Evolutionary conservation across 192 early-diverging fungal species (phyloP).

Genomic region (Coemansia sp.): DNA sequence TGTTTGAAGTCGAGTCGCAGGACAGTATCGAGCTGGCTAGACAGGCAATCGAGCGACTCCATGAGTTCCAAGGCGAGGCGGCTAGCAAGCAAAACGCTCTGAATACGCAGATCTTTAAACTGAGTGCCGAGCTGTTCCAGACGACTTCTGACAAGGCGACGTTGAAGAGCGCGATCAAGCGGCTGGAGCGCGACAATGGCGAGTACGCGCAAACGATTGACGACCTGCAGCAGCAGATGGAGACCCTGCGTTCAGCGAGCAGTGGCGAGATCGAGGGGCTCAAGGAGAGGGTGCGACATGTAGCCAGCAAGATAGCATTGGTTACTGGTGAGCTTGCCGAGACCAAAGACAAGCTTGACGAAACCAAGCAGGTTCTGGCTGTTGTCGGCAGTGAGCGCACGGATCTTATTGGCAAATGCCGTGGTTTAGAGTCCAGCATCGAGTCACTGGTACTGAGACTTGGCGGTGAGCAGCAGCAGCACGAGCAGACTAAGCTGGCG

Average conservation of each 20-base stretch:
- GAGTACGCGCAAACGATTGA: conserved; percentile 13
- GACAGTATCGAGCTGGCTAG: background rate
- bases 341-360: background rate
- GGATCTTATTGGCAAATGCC: background rate
- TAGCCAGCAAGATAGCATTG: background rate
- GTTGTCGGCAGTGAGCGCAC: conserved; percentile 5
- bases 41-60: background rate
- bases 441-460: background rate
- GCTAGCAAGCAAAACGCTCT: conserved; percentile 6
- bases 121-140: conserved; percentile 18
- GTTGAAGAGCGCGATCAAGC: background rate
- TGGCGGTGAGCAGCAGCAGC: background rate
- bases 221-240: background rate
- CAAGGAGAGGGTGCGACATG: background rate
- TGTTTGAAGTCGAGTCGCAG: background rate
- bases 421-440: conserved; percentile 2
- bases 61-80: background rate
- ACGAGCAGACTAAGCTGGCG: background rate
- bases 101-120: conserved; percentile 17
- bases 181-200: conserved; percentile 9
- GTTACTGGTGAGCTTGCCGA: background rate
- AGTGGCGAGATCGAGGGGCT: background rate
- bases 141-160: background rate
- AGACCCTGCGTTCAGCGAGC: background rate
- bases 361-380: background rate